phyloP scores from a whole-genome alignment of 768 basidiomycete genomes.

The Cubamyces lactineus region DNA sequence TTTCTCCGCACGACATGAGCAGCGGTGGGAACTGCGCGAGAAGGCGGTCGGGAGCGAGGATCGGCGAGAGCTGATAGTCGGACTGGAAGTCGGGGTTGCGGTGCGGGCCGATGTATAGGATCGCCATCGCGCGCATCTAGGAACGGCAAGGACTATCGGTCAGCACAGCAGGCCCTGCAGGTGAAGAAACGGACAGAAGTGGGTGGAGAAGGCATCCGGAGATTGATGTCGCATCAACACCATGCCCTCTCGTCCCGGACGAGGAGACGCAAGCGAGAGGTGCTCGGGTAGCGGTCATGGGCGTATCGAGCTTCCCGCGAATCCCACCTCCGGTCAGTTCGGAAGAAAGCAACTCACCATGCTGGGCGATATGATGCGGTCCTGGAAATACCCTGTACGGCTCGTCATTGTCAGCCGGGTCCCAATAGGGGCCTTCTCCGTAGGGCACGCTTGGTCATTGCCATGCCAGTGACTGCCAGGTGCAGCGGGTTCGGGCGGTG shows the following conservation, averaged over 20 bases:
- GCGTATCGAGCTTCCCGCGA: not conserved
- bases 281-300: not conserved
- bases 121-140: constrained; percentile 99
- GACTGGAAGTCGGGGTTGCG: constrained; percentile 92
- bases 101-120: constrained; percentile 92
- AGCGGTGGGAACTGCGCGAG: constrained; percentile 94
- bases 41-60: constrained; percentile 80
- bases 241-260: not conserved
- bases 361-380: constrained; percentile 89
- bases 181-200: no score
- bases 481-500: not conserved
- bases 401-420: constrained; percentile 95
- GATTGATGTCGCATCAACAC: constrained; percentile 12
- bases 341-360: constrained; percentile 68
- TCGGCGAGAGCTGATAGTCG: constrained; percentile 96
- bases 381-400: constrained; percentile 90
- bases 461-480: not conserved
- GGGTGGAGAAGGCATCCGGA: constrained; percentile 4
- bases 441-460: not conserved
- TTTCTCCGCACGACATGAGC: constrained; percentile 94
- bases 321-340: constrained; percentile 3
- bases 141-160: not conserved
- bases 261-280: not conserved
- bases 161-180: no score
- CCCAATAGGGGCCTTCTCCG: constrained; percentile 60